Percentiles rank a stretch among this genome's conserved stretches.
These are phyloP conservation scores for Durio zibethinus DNA, from an alignment of 345 rosid genomes.

Conservation along the genomic window DNA sequence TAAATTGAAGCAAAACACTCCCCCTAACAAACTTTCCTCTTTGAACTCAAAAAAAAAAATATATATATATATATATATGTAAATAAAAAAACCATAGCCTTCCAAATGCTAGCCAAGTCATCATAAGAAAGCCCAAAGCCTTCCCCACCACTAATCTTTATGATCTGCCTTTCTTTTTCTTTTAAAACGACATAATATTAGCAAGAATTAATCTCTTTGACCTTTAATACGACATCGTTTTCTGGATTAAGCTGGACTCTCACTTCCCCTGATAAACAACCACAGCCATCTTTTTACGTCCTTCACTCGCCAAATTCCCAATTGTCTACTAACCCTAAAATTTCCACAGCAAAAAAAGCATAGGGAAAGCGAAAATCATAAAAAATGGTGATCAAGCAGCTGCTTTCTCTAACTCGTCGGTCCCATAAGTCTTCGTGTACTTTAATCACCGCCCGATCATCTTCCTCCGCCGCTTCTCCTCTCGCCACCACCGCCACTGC, in stretches of 20 bases:
- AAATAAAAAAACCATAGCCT: no score
- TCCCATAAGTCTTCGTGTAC: conserved; percentile 36
- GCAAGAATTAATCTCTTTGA: neutral
- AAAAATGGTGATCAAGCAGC: conserved; percentile 45
- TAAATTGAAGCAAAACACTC: neutral
- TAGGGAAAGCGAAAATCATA: conserved; percentile 10
- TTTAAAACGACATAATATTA: neutral
- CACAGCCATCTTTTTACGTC: neutral
- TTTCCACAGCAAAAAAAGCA: neutral
- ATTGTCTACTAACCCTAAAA: conserved; percentile 24
- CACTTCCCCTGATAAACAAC: neutral
- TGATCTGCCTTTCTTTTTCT: neutral
- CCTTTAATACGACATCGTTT: neutral
- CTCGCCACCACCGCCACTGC: conserved; percentile 19
- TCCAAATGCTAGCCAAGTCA: neutral
- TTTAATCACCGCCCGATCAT: conserved; percentile 35
- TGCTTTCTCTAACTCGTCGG: conserved; percentile 55
- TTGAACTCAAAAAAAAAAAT: no score
- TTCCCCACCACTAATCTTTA: neutral
- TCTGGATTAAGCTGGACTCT: neutral
- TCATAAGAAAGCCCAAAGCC: neutral
- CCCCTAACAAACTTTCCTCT: neutral
- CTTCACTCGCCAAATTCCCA: neutral
- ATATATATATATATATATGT: no score
- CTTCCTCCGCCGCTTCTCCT: conserved; percentile 40